phyloP scores from a whole-genome alignment of 768 basidiomycete genomes.

The Suillus bovinus region DNA sequence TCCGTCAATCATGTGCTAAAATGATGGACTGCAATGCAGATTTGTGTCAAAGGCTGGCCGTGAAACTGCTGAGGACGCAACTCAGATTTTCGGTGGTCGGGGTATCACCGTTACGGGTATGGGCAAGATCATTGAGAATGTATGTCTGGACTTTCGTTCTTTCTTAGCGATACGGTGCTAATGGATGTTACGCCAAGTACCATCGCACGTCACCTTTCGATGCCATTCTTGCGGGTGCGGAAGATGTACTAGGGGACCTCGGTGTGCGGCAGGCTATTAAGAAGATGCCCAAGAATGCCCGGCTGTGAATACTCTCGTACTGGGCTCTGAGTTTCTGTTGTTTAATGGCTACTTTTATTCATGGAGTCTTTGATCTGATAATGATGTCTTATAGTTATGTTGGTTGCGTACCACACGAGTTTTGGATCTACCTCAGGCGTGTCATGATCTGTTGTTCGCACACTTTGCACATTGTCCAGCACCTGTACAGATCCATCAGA shows the following conservation, averaged over 20 bases:
- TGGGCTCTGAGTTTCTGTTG: not conserved
- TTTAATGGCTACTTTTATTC: not conserved
- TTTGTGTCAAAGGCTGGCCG: slow-evolving; percentile 60
- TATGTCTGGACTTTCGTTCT: slow-evolving; percentile 33
- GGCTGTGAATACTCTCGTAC: slow-evolving; percentile 32
- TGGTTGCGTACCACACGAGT: not conserved
- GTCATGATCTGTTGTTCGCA: not conserved
- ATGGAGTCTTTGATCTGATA: not conserved
- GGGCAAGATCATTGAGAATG: slow-evolving; percentile 83
- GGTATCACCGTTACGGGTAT: slow-evolving; percentile 85
- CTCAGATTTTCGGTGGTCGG: slow-evolving; percentile 88
- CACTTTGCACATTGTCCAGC: not conserved
- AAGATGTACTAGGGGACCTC: slow-evolving; percentile 72
- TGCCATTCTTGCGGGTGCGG: slow-evolving; percentile 79
- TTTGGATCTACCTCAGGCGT: not conserved
- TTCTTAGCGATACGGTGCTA: not conserved
- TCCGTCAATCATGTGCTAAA: not conserved
- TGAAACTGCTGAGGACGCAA: slow-evolving; percentile 64
- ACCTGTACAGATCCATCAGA: not conserved
- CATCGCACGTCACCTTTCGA: slow-evolving; percentile 85
- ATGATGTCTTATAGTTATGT: not conserved
- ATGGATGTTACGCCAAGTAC: slow-evolving; percentile 44
- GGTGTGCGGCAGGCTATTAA: slow-evolving; percentile 74
- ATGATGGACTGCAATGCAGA: slow-evolving; percentile 36
- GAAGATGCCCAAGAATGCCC: slow-evolving; percentile 59